phyloP scores from a whole-genome alignment of 2,329 filamentous ascomycete species.

The Colletotrichum orchidophilum region DNA sequence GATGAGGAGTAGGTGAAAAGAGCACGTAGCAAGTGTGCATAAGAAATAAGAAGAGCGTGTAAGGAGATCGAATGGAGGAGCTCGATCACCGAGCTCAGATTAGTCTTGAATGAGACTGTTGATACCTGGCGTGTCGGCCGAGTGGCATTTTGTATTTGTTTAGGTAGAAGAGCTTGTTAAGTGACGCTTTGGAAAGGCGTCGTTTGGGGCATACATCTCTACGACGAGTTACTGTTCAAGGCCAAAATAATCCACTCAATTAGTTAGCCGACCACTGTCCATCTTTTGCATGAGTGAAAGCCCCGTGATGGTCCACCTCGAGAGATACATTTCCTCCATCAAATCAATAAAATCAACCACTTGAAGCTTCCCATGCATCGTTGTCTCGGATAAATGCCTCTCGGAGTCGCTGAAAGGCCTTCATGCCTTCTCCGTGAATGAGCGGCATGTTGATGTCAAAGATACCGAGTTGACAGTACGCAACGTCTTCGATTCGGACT shows the following conservation, averaged over 20 bases:
- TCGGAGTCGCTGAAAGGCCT: conserved; percentile 37
- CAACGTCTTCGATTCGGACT: conserved; percentile 35
- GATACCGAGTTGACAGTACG: conserved; percentile 41
- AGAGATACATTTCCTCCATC: neutral
- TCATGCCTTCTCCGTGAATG: conserved; percentile 39
- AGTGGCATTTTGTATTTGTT: too few species aligned
- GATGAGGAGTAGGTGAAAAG: too few species aligned
- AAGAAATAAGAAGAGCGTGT: too few species aligned
- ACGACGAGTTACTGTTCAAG: too few species aligned
- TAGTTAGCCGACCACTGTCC: neutral
- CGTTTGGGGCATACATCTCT: neutral
- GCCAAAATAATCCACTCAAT: neutral
- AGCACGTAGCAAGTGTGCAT: too few species aligned
- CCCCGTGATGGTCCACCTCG: neutral
- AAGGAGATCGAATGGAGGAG: neutral
- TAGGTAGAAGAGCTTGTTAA: neutral
- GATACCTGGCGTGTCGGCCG: neutral
- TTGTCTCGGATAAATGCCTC: neutral
- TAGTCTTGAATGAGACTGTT: too few species aligned
- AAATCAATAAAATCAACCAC: neutral
- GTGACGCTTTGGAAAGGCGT: neutral
- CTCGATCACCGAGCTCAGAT: too few species aligned
- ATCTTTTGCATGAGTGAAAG: neutral
- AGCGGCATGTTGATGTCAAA: conserved; percentile 41
- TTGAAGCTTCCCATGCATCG: neutral